Evolutionary conservation across 2,329 filamentous ascomycete genomes (phyloP).

Genomic region (Alternaria sp.): DNA sequence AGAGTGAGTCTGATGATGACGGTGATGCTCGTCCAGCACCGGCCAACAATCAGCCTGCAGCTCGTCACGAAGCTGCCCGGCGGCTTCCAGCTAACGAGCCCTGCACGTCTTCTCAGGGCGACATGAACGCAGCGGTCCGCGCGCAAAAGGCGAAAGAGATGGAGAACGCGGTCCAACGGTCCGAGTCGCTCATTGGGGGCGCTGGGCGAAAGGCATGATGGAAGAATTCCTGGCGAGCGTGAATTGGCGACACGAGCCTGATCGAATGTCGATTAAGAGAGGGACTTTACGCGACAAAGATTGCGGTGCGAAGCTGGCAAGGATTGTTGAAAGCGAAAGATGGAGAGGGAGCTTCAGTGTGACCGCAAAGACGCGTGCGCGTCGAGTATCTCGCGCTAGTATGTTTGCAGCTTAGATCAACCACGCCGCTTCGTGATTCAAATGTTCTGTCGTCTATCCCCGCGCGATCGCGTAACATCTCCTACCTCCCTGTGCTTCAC

Average conservation of each 20-base stretch:
- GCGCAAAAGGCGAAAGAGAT: neutral
- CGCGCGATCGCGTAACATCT: neutral
- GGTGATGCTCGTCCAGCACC: neutral
- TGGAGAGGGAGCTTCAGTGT: neutral
- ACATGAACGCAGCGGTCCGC: neutral
- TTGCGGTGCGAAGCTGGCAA: neutral
- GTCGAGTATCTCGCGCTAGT: neutral
- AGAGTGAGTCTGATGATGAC: slow-evolving; percentile 6
- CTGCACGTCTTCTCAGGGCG: neutral
- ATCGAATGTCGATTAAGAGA: neutral
- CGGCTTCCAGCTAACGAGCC: neutral
- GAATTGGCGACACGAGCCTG: too few relatives aligned
- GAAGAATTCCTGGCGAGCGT: neutral
- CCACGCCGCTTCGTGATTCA: neutral
- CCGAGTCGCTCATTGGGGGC: neutral
- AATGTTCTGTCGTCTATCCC: neutral
- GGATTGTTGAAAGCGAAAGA: neutral
- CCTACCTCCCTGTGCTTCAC: neutral
- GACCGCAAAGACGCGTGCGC: neutral
- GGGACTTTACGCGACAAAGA: neutral
- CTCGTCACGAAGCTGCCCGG: neutral
- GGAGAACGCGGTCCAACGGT: neutral
- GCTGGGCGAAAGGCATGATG: neutral
- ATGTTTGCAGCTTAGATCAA: neutral
- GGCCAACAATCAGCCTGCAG: slow-evolving; percentile 2